These are phyloP conservation scores for Arabidopsis hybrid DNA, from an alignment of 441 rosid species.

Conservation along the genomic window DNA sequence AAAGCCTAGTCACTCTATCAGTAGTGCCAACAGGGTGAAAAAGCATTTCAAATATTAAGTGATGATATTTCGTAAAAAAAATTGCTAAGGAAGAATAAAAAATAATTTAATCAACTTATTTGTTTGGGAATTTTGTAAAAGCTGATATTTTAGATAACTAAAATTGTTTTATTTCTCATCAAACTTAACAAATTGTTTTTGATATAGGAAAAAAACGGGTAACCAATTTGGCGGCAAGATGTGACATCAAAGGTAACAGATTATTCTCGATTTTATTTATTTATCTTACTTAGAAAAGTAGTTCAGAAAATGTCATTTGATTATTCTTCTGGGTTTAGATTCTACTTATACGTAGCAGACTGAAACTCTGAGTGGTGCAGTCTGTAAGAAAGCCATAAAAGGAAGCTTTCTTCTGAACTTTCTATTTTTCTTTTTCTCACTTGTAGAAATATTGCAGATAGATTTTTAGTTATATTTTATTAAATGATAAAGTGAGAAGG, in stretches of 20 bases:
- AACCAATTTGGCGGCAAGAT: slow-evolving; percentile 18
- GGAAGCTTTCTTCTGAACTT: slow-evolving; percentile 25
- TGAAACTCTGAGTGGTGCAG: slow-evolving; percentile 44
- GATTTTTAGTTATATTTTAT: background rate
- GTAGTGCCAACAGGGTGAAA: background rate
- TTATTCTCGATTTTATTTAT: background rate
- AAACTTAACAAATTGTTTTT: background rate
- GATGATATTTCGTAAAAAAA: background rate
- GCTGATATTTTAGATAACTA: background rate
- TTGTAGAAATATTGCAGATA: slow-evolving; percentile 29
- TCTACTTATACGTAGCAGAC: slow-evolving; percentile 33
- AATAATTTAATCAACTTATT: background rate
- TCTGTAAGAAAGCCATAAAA: slow-evolving; percentile 37
- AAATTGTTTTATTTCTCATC: background rate
- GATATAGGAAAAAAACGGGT: background rate
- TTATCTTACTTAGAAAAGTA: slow-evolving; percentile 19
- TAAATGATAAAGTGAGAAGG: slow-evolving; percentile 30
- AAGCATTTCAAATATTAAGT: background rate
- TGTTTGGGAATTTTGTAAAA: background rate
- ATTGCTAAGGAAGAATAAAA: background rate
- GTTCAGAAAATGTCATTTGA: slow-evolving; percentile 21
- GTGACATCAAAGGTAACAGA: slow-evolving; percentile 17
- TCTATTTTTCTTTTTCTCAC: slow-evolving; percentile 6
- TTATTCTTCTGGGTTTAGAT: slow-evolving; percentile 34
- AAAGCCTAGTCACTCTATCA: background rate